phyloP scores from a whole-genome alignment of 805 yeast species.

The Myxozyma udenii region DNA sequence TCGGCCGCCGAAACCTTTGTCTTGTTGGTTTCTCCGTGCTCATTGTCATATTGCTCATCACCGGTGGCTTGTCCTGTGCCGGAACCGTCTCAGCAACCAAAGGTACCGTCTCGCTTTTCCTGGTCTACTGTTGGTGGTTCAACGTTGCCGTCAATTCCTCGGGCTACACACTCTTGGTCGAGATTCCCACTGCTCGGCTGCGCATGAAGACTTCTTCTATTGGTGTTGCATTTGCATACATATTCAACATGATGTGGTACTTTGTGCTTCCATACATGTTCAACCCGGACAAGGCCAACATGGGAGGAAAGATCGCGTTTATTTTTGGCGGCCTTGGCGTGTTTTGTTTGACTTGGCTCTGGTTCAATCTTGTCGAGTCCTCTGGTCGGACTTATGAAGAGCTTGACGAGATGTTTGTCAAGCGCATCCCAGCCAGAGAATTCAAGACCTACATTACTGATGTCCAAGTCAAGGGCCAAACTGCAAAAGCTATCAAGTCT shows the following conservation, averaged over 20 bases:
- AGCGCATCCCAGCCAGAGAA: slow-evolving; percentile 5
- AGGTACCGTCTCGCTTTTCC: slow-evolving; percentile 37
- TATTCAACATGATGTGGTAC: slow-evolving; percentile 39
- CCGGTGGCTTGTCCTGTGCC: slow-evolving; percentile 34
- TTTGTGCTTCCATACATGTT: slow-evolving; percentile 49
- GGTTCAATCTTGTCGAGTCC: slow-evolving; percentile 5
- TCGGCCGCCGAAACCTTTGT: slow-evolving; percentile 36
- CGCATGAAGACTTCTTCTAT: slow-evolving; percentile 45
- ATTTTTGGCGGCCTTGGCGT: neutral
- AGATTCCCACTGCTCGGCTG: slow-evolving; percentile 42
- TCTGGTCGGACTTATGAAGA: slow-evolving; percentile 1
- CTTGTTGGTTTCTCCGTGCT: slow-evolving; percentile 39
- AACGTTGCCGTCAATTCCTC: slow-evolving; percentile 44
- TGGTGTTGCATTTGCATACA: slow-evolving; percentile 38
- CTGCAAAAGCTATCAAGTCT: neutral
- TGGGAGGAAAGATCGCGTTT: slow-evolving; percentile 49
- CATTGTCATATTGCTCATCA: slow-evolving; percentile 38
- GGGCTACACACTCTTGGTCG: slow-evolving; percentile 43
- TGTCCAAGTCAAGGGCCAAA: neutral
- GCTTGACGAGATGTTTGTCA: slow-evolving; percentile 15
- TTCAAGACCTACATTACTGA: slow-evolving; percentile 2
- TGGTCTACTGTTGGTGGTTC: slow-evolving; percentile 39
- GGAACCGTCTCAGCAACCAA: slow-evolving; percentile 33
- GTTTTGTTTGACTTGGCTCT: slow-evolving; percentile 26
- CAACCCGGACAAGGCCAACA: slow-evolving; percentile 45